Evolutionary conservation across 129 eudicot genomes (phyloP), one percentile per base, ranked within the genome.

Genomic region (Kitagawia praeruptora): DNA sequence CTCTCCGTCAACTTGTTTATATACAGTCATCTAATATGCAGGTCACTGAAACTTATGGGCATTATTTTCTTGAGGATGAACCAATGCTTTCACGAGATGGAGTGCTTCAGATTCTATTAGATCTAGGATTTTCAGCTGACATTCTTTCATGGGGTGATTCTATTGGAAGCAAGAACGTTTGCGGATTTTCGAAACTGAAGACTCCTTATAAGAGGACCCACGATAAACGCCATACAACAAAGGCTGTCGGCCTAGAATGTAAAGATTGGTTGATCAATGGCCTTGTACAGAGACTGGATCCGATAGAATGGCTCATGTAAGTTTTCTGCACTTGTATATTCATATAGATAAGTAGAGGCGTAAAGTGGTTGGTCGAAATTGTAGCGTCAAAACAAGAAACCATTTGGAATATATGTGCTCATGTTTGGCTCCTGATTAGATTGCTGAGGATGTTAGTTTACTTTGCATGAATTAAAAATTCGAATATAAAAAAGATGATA

Each of bases 221-320:
- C 82, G 94, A 88, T 47, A 80, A 48, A 76, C 88, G 71, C 47
- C 83, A 74, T 81, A 71, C 79, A 76, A 91, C 88, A 54, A 53
- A 53, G 19, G 88, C 97, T 15, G 88, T 81, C 48, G 78, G 82
- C 27, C 80, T 79, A 83, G 92, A 89, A 34, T 92, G 87, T 7
- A 74, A 88, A 37, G 83, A 89, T 83, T 83, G 81, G 83, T 74
- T 91, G 85, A 80, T 85, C n/a, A 84, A 83, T 81, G 89, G 82
- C 31, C 88, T 91, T 81, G 82, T 97, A 28, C 93, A 91, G 81
- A 91, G 83, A 89, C 87, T 94, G 82, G 98, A 94, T 82, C 98
- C 98, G 4, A 91, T 91, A 58, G 98, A 93, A 79, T 93, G 98
- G 98, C 96, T 91, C 82, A 93, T 96, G 93, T 91, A 88, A 31